phyloP scores from a whole-genome alignment of 1,284 basidiomycete species.

The Boletellus deceptivus region DNA sequence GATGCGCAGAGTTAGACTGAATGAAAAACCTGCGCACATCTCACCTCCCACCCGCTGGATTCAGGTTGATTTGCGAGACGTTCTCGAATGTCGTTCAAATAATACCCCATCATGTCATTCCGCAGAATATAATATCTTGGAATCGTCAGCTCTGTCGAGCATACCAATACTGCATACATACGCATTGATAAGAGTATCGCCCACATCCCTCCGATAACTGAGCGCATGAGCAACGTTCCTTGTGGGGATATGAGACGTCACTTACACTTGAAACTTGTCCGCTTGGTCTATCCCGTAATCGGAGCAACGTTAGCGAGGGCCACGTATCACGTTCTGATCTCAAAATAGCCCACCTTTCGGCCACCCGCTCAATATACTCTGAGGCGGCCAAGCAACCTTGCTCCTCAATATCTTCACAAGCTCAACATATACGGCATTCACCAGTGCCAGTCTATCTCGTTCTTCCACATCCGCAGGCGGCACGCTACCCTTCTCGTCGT shows the following conservation, averaged over 20 bases:
- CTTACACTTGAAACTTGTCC: slow-evolving; percentile 74
- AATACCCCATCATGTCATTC: slow-evolving; percentile 73
- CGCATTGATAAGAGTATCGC: slow-evolving; percentile 89
- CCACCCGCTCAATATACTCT: slow-evolving; percentile 51
- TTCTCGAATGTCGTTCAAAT: slow-evolving; percentile 59
- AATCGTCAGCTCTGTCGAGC: slow-evolving; percentile 9
- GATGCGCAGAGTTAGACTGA: neutral
- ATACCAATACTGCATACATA: slow-evolving; percentile 39
- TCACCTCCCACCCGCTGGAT: slow-evolving; percentile 67
- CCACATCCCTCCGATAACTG: slow-evolving; percentile 84
- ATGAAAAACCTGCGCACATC: slow-evolving; percentile 16
- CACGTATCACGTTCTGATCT: neutral
- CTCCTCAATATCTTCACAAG: slow-evolving; percentile 66
- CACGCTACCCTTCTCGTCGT: slow-evolving; percentile 36
- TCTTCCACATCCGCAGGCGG: slow-evolving; percentile 36
- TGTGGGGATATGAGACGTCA: slow-evolving; percentile 8
- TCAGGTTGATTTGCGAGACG: slow-evolving; percentile 43
- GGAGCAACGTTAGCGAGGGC: slow-evolving; percentile 10
- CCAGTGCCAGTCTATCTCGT: slow-evolving; percentile 52
- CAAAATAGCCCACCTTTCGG: slow-evolving; percentile 54
- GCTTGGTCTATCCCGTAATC: slow-evolving; percentile 53
- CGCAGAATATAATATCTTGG: slow-evolving; percentile 83
- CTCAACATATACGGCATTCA: slow-evolving; percentile 76
- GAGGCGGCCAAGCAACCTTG: slow-evolving; percentile 72
- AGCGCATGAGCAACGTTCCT: slow-evolving; percentile 14